Percentiles rank a stretch among this genome's conserved stretches.
Evolutionary conservation across 2,329 filamentous ascomycete genomes (phyloP).

Genomic region (Akanthomyces uredinophilus): DNA sequence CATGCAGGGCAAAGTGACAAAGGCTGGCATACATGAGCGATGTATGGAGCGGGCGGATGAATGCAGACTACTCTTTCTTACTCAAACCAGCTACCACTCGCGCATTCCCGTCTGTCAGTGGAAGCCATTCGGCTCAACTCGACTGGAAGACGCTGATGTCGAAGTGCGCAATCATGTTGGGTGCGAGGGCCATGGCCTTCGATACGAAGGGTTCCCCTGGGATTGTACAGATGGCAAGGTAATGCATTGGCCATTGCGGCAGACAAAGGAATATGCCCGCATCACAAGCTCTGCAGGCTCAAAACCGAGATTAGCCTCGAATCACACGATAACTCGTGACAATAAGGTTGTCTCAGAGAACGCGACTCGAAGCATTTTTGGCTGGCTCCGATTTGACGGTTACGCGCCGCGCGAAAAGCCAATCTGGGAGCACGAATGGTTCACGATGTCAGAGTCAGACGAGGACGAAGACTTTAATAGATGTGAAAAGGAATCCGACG

Average conservation of each 20-base stretch:
- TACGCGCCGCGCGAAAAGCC: conserved; percentile 20
- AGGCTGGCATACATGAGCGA: conserved; percentile 9
- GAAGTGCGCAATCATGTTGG: conserved; percentile 25
- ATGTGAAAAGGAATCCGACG: not conserved
- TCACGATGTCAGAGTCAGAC: conserved; percentile 21
- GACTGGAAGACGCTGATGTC: conserved; percentile 24
- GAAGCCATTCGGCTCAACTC: conserved; percentile 26
- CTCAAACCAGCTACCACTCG: conserved; percentile 19
- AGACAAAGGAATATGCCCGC: not conserved
- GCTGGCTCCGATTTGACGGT: conserved; percentile 25
- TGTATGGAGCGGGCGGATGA: conserved; percentile 24
- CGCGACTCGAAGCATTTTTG: conserved; percentile 26
- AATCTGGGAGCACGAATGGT: conserved; percentile 22
- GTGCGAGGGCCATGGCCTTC: conserved; percentile 22
- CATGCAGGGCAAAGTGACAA: conserved; percentile 22
- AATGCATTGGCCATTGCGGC: not conserved
- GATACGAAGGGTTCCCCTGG: conserved; percentile 22
- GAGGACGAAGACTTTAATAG: conserved; percentile 17
- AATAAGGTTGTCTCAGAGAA: conserved; percentile 24
- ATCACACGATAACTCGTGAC: conserved; percentile 16
- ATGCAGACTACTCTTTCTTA: conserved; percentile 26
- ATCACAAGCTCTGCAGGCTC: not conserved
- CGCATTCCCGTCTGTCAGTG: conserved; percentile 24
- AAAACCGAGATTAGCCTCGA: not conserved
- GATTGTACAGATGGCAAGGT: conserved; percentile 15